Evolutionary conservation across 208 protist genomes (phyloP).

Genomic region (Plasmodiophora brassicae): DNA sequence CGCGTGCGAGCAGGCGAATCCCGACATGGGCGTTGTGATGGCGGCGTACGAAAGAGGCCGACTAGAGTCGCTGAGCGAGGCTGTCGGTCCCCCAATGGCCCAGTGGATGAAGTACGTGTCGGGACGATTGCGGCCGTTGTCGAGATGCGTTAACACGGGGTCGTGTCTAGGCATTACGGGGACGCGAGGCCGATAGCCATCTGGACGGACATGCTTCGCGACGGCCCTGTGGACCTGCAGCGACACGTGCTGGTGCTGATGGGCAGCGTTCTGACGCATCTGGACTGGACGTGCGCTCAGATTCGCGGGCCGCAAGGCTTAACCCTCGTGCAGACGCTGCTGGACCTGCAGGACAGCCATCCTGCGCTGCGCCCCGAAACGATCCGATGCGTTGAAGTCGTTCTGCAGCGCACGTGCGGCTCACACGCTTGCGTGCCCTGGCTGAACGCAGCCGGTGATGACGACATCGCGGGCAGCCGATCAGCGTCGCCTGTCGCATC

Average conservation of each 20-base stretch:
- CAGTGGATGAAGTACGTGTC: too few relatives aligned
- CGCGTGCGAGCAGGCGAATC: background rate
- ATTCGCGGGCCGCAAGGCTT: background rate
- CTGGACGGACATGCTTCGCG: background rate
- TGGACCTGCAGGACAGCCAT: background rate
- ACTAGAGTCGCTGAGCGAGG: background rate
- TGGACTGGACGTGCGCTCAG: background rate
- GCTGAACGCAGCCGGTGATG: background rate
- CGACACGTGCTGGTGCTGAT: background rate
- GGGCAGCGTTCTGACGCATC: background rate
- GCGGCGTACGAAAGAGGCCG: background rate
- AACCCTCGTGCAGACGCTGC: background rate
- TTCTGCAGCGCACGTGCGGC: background rate
- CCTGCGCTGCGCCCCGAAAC: background rate
- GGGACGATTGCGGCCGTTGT: too few relatives aligned
- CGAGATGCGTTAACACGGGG: too few relatives aligned
- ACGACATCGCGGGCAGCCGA: background rate
- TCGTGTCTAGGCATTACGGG: background rate
- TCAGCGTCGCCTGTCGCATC: too few relatives aligned
- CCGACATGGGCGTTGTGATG: background rate
- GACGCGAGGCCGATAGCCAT: background rate
- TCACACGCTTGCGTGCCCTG: background rate
- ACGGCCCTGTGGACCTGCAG: background rate
- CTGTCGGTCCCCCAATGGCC: background rate
- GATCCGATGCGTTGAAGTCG: background rate